Evolutionary conservation across 2,329 filamentous ascomycete species (phyloP).

Genomic region (Aureobasidium sp.): DNA sequence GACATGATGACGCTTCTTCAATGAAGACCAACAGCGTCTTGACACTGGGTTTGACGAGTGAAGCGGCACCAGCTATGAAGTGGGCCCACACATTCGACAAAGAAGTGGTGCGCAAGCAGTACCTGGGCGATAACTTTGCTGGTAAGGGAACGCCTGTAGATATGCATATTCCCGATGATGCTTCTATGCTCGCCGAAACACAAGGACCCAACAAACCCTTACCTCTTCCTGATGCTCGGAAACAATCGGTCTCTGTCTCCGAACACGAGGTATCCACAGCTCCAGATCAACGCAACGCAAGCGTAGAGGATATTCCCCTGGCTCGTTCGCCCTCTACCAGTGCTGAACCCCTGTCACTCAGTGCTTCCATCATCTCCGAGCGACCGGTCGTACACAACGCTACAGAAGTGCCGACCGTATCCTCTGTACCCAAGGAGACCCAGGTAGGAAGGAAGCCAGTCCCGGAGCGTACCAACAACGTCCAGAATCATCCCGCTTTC

Average conservation of each 20-base stretch:
- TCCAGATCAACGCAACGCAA: background rate
- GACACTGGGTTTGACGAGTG: conserved; percentile 79
- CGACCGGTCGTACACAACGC: background rate
- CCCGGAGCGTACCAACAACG: conserved; percentile 19
- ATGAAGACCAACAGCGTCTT: conserved; percentile 83
- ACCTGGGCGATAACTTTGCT: conserved; percentile 65
- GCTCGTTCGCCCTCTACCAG: background rate
- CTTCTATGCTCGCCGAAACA: conserved; percentile 12
- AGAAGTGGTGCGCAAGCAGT: conserved; percentile 75
- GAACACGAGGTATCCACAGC: background rate
- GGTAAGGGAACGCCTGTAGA: conserved; percentile 57
- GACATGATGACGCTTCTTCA: conserved; percentile 46
- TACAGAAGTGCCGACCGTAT: background rate
- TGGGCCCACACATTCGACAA: conserved; percentile 97
- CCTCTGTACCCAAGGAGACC: conserved; percentile 18
- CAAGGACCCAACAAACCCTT: conserved; percentile 6
- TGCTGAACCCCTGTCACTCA: background rate
- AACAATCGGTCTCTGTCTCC: background rate
- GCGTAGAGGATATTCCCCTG: background rate
- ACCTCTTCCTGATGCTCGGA: background rate
- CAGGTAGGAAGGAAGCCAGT: conserved; percentile 29
- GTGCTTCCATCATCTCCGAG: conserved; percentile 8
- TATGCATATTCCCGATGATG: conserved; percentile 15
- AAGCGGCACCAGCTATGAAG: conserved; percentile 89
- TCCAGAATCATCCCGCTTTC: conserved; percentile 38